Evolutionary conservation across 2,329 filamentous ascomycete genomes (phyloP).

Genomic region (Periconia digitata): DNA sequence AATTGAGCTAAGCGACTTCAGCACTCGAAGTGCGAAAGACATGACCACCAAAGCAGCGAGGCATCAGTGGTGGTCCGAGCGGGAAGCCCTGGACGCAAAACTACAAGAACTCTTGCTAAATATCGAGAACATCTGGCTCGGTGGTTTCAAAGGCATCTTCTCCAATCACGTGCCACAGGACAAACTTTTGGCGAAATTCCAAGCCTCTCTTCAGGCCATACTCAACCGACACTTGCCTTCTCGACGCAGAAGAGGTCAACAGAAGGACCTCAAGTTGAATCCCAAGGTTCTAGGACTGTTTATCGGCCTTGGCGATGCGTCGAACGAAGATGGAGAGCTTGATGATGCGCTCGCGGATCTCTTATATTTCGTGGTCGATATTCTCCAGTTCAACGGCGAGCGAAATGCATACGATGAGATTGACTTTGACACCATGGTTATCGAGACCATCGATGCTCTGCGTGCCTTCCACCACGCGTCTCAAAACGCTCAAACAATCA

Average conservation of each 20-base stretch:
- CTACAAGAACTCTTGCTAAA: slow-evolving; percentile 78
- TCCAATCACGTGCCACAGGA: slow-evolving; percentile 68
- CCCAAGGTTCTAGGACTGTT: slow-evolving; percentile 81
- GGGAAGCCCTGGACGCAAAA: slow-evolving; percentile 75
- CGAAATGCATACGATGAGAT: slow-evolving; percentile 97
- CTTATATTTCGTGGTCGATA: slow-evolving; percentile 94
- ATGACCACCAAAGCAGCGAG: slow-evolving; percentile 75
- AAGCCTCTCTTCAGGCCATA: slow-evolving; percentile 74
- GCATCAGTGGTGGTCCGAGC: slow-evolving; percentile 84
- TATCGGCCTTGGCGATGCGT: slow-evolving; percentile 76
- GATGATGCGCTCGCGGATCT: slow-evolving; percentile 91
- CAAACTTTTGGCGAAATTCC: slow-evolving; percentile 72
- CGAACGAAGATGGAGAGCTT: slow-evolving; percentile 68
- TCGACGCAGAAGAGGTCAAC: slow-evolving; percentile 62
- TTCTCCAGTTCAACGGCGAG: slow-evolving; percentile 95
- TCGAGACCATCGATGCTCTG: slow-evolving; percentile 84
- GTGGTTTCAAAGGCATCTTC: slow-evolving; percentile 93
- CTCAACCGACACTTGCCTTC: slow-evolving; percentile 86
- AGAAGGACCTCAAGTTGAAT: slow-evolving; percentile 57
- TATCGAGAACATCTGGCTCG: slow-evolving; percentile 91
- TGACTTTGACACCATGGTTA: slow-evolving; percentile 87
- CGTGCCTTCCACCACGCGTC: slow-evolving; percentile 69
- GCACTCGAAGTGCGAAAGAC: slow-evolving; percentile 73
- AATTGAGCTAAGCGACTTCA: slow-evolving; percentile 77
- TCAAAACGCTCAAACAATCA: slow-evolving; percentile 38